Evolutionary conservation across 257 asterid species (phyloP).

Genomic region (Coffea canephora): DNA sequence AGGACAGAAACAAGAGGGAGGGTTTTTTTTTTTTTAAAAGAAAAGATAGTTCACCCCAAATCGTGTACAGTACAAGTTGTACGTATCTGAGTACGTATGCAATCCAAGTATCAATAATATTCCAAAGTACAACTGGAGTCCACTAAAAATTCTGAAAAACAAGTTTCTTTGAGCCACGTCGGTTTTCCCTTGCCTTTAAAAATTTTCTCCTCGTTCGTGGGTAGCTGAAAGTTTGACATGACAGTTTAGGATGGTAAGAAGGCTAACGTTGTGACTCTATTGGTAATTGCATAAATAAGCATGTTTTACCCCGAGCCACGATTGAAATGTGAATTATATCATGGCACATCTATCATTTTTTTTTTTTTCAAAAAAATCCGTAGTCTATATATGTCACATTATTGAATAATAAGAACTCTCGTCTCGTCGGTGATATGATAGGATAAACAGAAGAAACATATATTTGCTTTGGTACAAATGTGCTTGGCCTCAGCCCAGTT

Average conservation of each 20-base stretch:
- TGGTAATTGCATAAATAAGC: neutral
- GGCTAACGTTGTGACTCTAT: neutral
- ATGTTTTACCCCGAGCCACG: neutral
- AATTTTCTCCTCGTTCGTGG: neutral
- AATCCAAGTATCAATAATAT: neutral
- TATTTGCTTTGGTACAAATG: no score
- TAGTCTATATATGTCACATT: no score
- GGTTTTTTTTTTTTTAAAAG: no score
- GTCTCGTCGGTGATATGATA: no score
- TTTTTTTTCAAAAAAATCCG: no score
- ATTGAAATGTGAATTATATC: no score
- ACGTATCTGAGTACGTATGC: neutral
- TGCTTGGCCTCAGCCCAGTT: no score
- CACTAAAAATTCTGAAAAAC: neutral
- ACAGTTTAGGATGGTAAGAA: neutral
- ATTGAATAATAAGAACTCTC: no score
- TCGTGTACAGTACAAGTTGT: neutral
- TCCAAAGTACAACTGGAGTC: constrained; percentile 20
- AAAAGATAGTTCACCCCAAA: neutral
- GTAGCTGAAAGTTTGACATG: neutral
- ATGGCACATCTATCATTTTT: no score
- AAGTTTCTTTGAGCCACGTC: constrained; percentile 13
- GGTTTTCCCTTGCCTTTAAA: neutral
- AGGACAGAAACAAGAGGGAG: no score
- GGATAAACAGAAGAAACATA: no score